phyloP scores from a whole-genome alignment of 2,329 filamentous ascomycete genomes.

The Microthyrium microscopicum region DNA sequence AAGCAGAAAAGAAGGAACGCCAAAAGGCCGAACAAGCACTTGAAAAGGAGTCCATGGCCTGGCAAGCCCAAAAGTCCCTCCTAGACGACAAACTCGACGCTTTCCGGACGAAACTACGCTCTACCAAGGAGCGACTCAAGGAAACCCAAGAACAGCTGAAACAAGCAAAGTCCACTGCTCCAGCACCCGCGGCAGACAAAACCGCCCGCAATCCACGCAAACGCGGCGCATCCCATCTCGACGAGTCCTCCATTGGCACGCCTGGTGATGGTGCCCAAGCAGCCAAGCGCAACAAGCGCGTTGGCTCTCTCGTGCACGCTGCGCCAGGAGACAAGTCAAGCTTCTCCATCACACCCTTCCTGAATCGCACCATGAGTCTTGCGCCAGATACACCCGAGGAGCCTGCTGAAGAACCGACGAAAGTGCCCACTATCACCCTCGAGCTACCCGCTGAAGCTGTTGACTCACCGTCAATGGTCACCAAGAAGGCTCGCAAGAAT shows the following conservation, averaged over 20 bases:
- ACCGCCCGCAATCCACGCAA: slow-evolving; percentile 26
- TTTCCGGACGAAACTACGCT: slow-evolving; percentile 51
- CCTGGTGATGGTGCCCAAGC: slow-evolving; percentile 25
- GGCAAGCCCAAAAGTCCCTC: slow-evolving; percentile 43
- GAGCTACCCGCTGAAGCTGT: slow-evolving; percentile 13
- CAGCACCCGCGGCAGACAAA: slow-evolving; percentile 16
- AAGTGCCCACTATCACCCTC: slow-evolving; percentile 6
- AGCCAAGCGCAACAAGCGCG: slow-evolving; percentile 25
- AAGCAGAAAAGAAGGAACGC: slow-evolving; percentile 33
- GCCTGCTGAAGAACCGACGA: slow-evolving; percentile 6
- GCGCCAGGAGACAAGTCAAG: slow-evolving; percentile 70
- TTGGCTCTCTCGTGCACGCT: slow-evolving; percentile 34
- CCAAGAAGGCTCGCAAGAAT: slow-evolving; percentile 13
- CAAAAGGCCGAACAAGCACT: slow-evolving; percentile 35
- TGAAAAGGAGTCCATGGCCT: slow-evolving; percentile 41
- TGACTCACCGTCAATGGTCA: slow-evolving; percentile 15
- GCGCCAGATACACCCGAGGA: slow-evolving; percentile 25
- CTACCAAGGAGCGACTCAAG: slow-evolving; percentile 57
- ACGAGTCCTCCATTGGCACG: slow-evolving; percentile 32
- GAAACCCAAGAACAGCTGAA: slow-evolving; percentile 37
- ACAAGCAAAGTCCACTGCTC: slow-evolving; percentile 20
- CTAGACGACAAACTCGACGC: slow-evolving; percentile 56
- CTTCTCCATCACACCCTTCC: slow-evolving; percentile 87
- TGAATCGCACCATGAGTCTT: slow-evolving; percentile 51
- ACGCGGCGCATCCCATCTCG: slow-evolving; percentile 24